phyloP scores from a whole-genome alignment of 176 grass and related monocot genomes.

The Oryza brachyantha region DNA sequence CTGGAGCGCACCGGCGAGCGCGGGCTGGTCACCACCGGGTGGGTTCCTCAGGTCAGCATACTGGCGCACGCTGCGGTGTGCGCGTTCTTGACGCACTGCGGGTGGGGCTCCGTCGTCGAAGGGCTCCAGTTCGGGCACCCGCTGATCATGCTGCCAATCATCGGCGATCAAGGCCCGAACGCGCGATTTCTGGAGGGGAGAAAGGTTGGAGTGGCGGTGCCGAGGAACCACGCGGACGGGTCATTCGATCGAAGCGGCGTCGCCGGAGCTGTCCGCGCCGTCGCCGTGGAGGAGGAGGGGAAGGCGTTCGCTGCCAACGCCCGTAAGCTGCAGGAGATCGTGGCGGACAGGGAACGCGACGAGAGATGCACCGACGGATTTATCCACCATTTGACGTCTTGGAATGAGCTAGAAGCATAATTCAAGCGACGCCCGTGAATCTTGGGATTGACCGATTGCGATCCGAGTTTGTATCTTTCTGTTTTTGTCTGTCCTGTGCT shows the following conservation, averaged over 20 bases:
- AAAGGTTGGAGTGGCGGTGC: slow-evolving; percentile 1
- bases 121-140: slow-evolving; percentile 40
- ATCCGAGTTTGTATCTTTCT: not conserved
- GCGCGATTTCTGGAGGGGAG: slow-evolving; percentile 10
- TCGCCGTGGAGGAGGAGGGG: slow-evolving; percentile 36
- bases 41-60: too few relatives aligned
- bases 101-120: slow-evolving; percentile 45
- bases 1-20: too few relatives aligned
- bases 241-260: slow-evolving; percentile 27
- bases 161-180: slow-evolving; percentile 25
- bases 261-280: not conserved
- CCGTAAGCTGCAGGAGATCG: slow-evolving; percentile 25
- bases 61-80: too few relatives aligned
- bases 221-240: slow-evolving; percentile 19
- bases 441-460: too few relatives aligned
- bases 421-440: not conserved
- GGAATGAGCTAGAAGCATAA: not conserved
- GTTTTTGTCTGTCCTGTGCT: too few relatives aligned
- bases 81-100: slow-evolving; percentile 59
- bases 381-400: not conserved
- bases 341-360: slow-evolving; percentile 3
- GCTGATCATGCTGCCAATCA: slow-evolving; percentile 34
- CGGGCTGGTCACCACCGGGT: too few relatives aligned
- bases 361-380: slow-evolving; percentile 39
- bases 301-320: slow-evolving; percentile 24